These are phyloP conservation scores for Solanum etuberosum DNA, from an alignment of 257 asterid genomes.

Conservation along the genomic window DNA sequence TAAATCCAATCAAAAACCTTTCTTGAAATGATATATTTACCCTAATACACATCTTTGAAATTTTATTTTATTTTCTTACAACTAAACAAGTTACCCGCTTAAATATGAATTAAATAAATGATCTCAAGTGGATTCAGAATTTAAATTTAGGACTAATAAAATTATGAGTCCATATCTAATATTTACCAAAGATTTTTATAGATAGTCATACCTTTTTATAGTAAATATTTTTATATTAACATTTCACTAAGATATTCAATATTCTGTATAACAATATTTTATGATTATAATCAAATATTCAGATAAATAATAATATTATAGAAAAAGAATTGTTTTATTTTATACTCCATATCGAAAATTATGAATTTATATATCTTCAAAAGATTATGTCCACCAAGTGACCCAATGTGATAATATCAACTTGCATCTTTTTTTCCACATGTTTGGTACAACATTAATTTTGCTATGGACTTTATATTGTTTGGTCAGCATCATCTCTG, in stretches of 20 bases:
- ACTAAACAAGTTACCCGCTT: background rate
- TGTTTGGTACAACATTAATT: background rate
- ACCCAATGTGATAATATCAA: background rate
- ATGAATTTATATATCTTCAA: background rate
- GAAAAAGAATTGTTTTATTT: rapidly evolving
- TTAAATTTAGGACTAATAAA: background rate
- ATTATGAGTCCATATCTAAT: too few relatives aligned
- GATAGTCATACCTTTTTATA: too few relatives aligned
- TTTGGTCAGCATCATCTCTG: background rate
- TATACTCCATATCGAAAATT: background rate
- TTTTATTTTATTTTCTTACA: background rate
- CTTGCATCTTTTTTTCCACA: background rate
- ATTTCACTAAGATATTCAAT: too few relatives aligned
- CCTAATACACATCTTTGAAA: background rate
- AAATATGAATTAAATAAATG: too few relatives aligned
- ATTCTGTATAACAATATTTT: background rate
- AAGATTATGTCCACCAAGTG: background rate
- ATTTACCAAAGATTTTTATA: too few relatives aligned
- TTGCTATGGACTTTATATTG: background rate
- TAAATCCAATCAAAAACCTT: background rate
- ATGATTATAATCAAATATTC: background rate
- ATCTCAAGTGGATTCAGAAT: too few relatives aligned
- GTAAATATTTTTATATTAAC: too few relatives aligned
- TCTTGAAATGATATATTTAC: background rate
- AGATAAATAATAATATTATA: background rate